Conservation (phyloP, 306 rosid species). For the Ormosia emarginata region DNA sequence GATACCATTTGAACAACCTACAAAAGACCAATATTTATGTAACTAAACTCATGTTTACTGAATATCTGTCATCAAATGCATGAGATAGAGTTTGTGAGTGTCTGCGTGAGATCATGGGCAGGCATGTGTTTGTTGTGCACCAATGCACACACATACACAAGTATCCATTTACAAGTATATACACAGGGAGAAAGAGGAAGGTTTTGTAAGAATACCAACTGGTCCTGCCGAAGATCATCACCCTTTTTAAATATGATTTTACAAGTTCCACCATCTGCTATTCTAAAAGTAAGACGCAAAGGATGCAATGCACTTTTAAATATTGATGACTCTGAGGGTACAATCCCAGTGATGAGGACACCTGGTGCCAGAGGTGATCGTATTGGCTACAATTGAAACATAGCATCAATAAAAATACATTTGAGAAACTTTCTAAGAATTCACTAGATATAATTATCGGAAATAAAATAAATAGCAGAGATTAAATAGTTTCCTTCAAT, state of each 20-base stretch:
- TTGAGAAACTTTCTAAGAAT: constrained; percentile 12
- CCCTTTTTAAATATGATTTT: constrained; percentile 91
- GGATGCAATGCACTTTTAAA: constrained; percentile 98
- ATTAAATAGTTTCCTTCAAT: neutral
- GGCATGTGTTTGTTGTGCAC: neutral
- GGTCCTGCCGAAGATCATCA: constrained; percentile 96
- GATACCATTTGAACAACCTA: constrained; percentile 99
- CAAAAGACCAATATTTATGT: constrained; percentile 28
- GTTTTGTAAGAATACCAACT: constrained; percentile 59
- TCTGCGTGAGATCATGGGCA: neutral
- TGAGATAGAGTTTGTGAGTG: neutral
- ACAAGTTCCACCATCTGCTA: constrained; percentile 75
- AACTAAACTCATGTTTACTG: constrained; percentile 12
- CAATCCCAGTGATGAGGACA: constrained; percentile 80
- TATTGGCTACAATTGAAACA: constrained; percentile 66
- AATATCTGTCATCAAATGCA: constrained; percentile 7
- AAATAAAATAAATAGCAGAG: neutral
- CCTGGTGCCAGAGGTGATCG: constrained; percentile 89
- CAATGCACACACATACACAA: neutral
- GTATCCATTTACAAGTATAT: neutral
- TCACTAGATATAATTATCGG: neutral
- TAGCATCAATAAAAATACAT: constrained; percentile 12
- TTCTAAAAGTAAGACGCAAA: constrained; percentile 83
- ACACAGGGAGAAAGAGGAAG: constrained; percentile 20
- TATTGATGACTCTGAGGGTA: constrained; percentile 89